Conservation (phyloP, 2,329 filamentous ascomycete genomes). For the Penicillium oxalicum region DNA sequence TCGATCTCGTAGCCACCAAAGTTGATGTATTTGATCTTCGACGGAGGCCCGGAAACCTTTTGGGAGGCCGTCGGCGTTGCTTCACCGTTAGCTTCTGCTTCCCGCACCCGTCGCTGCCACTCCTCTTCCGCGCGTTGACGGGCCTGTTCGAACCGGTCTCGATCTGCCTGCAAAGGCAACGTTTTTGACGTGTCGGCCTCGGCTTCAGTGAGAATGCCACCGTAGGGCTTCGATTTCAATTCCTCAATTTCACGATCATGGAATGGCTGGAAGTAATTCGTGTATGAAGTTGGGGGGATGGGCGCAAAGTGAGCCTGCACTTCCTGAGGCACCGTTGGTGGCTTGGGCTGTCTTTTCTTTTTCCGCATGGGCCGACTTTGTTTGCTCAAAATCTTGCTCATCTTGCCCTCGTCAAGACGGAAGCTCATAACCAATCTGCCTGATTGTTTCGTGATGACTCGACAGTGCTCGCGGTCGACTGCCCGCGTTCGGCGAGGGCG, state of each 20-base stretch:
- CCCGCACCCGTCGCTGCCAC: constrained; percentile 66
- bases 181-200: constrained; percentile 92
- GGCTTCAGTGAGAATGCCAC: constrained; percentile 79
- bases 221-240: constrained; percentile 86
- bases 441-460: constrained; percentile 36
- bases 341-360: constrained; percentile 41
- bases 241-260: constrained; percentile 86
- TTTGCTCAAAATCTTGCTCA: constrained; percentile 56
- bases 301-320: constrained; percentile 54
- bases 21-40: constrained; percentile 97
- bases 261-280: constrained; percentile 79
- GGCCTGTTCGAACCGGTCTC: constrained; percentile 81
- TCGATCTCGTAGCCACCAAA: constrained; percentile 98
- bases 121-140: constrained; percentile 87
- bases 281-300: constrained; percentile 58
- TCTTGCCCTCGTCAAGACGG: constrained; percentile 51
- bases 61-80: constrained; percentile 59
- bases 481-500: constrained; percentile 53
- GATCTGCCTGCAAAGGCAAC: constrained; percentile 71
- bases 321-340: constrained; percentile 35
- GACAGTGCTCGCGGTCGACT: constrained; percentile 36
- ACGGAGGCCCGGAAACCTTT: constrained; percentile 78
- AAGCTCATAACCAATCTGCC: constrained; percentile 54
- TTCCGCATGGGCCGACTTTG: constrained; percentile 56
- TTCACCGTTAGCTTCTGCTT: constrained; percentile 59